Evolutionary conservation across 306 rosid species (phyloP).

Genomic region (Rosa persica): DNA sequence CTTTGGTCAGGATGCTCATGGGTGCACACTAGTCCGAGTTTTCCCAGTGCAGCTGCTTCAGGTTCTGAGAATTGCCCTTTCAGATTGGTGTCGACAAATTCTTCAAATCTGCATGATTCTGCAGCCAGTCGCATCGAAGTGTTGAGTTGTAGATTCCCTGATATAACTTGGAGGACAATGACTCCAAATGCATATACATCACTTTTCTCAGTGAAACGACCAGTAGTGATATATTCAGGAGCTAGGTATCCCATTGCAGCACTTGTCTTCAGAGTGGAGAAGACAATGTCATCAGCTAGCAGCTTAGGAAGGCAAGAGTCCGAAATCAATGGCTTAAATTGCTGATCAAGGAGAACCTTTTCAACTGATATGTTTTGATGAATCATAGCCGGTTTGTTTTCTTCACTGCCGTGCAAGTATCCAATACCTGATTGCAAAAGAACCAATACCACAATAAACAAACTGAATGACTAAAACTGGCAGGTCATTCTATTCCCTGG

Average conservation of each 20-base stretch:
- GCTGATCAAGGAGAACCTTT: conserved; percentile 69
- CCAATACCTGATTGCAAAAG: conserved; percentile 59
- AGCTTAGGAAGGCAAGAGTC: conserved; percentile 82
- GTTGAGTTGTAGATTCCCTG: conserved; percentile 56
- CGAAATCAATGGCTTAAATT: conserved; percentile 69
- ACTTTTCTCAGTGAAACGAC: conserved; percentile 88
- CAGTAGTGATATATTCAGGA: conserved; percentile 85
- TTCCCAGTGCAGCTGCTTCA: conserved; percentile 60
- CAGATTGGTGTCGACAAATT: conserved; percentile 56
- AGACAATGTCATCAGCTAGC: conserved; percentile 91
- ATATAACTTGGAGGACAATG: conserved; percentile 73
- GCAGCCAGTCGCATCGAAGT: conserved; percentile 53
- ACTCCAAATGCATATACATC: conserved; percentile 93
- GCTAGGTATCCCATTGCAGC: conserved; percentile 99
- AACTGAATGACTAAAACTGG: background rate
- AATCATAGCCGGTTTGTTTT: conserved; percentile 61
- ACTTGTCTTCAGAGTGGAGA: conserved; percentile 85
- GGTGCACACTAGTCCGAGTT: conserved; percentile 60
- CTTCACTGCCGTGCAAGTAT: conserved; percentile 69
- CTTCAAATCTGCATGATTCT: conserved; percentile 52
- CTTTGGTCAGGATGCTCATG: conserved; percentile 70
- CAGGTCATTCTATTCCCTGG: background rate
- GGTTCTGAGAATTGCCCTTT: conserved; percentile 55
- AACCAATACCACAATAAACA: background rate
- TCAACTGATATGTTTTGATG: conserved; percentile 91